Evolutionary conservation across 768 basidiomycete genomes (phyloP), one percentile per base, ranked within the genome.

Genomic region (Clathrus columnatus): DNA sequence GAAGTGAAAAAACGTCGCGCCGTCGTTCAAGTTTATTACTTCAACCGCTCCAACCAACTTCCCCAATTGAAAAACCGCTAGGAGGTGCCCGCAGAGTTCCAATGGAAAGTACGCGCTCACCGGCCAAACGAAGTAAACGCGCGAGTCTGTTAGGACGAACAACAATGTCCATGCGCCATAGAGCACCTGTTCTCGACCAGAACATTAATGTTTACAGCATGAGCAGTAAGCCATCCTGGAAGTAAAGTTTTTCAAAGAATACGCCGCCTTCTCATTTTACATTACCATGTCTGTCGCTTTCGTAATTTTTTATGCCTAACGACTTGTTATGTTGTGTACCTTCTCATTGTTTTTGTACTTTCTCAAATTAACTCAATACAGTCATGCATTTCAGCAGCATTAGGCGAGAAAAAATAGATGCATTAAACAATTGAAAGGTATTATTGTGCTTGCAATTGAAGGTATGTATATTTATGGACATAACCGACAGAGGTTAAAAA

Each of bases 1-100:
- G 90, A 30, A 75, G 71, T 57, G 90, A 91, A 67, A 87, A 86
- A 67, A 69, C 54, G 29, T 55, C 70, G 14, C 73, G 87, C 57
- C 74, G 90, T 57, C 77, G 89, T 56, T 90, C 89, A 36, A 92
- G 90, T 63, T 69, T 89, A 73, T 87, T 91, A 58, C 84, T 84
- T n/a, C 80, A 81, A 59, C 75, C 81, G 48, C 77, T 80, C 16
- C 73, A 76, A n/a, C 70, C 65, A 43, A 65, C 64, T 23, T 71
- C 67, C 7, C 36, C 36, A 36, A 36, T 36, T n/a, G 27, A 50
- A 14, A 7, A 46, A 14, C 18, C 50, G 16, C 43, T 42, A 36
- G 52, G 52, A 4, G 47, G 48, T 17, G 56, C 57, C 28, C 26
- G 52, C 14, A 45, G 57, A 30, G 46, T 54, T 7, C 52, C 53